These are phyloP conservation scores for Auricularia sp. DNA, from an alignment of 768 basidiomycete genomes.

Conservation along the genomic window DNA sequence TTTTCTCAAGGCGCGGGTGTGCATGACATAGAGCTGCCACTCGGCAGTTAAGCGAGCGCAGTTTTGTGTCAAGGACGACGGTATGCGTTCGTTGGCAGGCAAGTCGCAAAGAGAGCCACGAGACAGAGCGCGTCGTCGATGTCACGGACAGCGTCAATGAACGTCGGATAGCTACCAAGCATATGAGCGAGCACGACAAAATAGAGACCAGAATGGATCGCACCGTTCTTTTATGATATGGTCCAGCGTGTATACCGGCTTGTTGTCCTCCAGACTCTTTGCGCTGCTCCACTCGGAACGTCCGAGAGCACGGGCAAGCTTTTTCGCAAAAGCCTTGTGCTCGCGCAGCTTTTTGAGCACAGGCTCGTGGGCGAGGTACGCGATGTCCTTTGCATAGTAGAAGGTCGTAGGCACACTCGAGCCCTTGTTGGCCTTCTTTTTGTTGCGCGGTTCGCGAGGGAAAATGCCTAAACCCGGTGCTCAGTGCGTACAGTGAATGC, in stretches of 20 bases:
- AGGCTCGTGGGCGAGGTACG: slow-evolving; percentile 94
- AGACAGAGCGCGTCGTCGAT: slow-evolving; percentile 96
- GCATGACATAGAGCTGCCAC: slow-evolving; percentile 96
- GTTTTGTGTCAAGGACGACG: slow-evolving; percentile 77
- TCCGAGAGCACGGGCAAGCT: slow-evolving; percentile 85
- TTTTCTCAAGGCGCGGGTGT: slow-evolving; percentile 72
- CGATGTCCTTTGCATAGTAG: slow-evolving; percentile 97
- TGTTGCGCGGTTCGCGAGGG: slow-evolving; percentile 86
- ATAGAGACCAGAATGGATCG: slow-evolving; percentile 13
- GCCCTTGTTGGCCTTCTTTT: slow-evolving; percentile 93
- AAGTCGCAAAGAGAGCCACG: slow-evolving; percentile 86
- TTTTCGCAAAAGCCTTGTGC: slow-evolving; percentile 97
- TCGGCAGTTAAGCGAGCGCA: slow-evolving; percentile 84
- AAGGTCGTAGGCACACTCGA: slow-evolving; percentile 95
- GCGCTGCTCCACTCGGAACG: slow-evolving; percentile 92
- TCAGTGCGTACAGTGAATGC: slow-evolving; percentile 2
- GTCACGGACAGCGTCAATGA: slow-evolving; percentile 89
- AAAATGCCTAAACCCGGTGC: slow-evolving; percentile 64
- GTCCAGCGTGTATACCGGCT: slow-evolving; percentile 84
- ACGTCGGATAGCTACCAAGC: slow-evolving; percentile 78
- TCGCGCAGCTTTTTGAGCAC: slow-evolving; percentile 87
- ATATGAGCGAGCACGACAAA: slow-evolving; percentile 8
- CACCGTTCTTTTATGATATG: slow-evolving; percentile 97
- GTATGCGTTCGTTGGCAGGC: slow-evolving; percentile 74
- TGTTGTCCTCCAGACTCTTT: slow-evolving; percentile 86